Conservation (phyloP, 306 rosid genomes). For the Prunus salicina region DNA sequence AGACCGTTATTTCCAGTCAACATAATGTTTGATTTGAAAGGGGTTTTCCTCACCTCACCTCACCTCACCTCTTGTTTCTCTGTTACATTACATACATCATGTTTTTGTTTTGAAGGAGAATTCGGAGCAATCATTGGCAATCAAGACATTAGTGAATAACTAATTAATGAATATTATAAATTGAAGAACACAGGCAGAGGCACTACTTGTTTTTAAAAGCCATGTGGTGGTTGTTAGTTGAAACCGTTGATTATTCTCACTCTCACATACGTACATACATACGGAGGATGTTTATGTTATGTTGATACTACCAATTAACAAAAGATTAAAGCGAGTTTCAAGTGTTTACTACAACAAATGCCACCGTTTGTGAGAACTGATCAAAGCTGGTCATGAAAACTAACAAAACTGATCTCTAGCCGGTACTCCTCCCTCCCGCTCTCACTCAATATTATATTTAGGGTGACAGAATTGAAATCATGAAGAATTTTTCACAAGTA, state of each 20-base stretch:
- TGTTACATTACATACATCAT: not conserved
- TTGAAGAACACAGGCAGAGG: not conserved
- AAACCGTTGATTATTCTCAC: too few species aligned
- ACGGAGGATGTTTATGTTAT: not conserved
- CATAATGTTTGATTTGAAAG: not conserved
- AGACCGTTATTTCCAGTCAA: not conserved
- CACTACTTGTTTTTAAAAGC: not conserved
- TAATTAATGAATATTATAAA: too few species aligned
- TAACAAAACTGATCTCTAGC: not conserved
- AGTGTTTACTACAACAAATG: too few species aligned
- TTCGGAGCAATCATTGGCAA: too few species aligned
- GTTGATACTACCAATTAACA: not conserved
- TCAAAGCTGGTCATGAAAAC: not conserved
- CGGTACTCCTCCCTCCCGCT: too few species aligned
- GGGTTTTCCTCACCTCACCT: not conserved
- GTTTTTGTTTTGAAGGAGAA: too few species aligned
- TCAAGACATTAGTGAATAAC: not conserved
- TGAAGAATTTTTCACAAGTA: not conserved
- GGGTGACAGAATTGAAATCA: not conserved
- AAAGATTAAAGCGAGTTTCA: not conserved
- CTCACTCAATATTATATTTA: too few species aligned
- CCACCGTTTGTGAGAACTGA: too few species aligned
- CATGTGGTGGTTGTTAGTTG: not conserved
- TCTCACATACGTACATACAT: not conserved
- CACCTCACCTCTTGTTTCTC: not conserved